Percentiles rank a stretch among this genome's conserved stretches.
Evolutionary conservation across 169 alveolate species (phyloP).

Genomic region (Theileria orientalis): DNA sequence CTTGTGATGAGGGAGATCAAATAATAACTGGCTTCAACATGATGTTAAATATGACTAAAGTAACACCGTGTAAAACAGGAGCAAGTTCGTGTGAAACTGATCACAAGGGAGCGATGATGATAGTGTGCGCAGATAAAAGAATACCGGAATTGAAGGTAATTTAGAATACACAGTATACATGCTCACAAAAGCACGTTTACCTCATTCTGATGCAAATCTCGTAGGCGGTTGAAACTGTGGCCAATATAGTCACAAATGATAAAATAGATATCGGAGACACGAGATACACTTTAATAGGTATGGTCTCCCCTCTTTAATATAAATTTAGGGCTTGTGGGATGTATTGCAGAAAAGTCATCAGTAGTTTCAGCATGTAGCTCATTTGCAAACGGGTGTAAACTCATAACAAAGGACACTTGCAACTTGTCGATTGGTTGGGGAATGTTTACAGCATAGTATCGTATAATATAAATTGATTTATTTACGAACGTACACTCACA

Average conservation of each 20-base stretch:
- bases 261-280: neutral
- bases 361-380: neutral
- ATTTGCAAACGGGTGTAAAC: slow-evolving; percentile 11
- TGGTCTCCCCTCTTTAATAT: neutral
- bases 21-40: slow-evolving; percentile 53
- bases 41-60: neutral
- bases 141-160: slow-evolving; percentile 51
- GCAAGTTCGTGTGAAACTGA: neutral
- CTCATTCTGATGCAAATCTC: no score
- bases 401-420: neutral
- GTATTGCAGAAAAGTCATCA: neutral
- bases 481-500: no score
- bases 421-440: slow-evolving; percentile 27
- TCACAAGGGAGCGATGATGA: neutral
- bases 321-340: slow-evolving; percentile 5
- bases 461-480: neutral
- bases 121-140: slow-evolving; percentile 53
- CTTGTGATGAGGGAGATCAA: slow-evolving; percentile 34
- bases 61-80: slow-evolving; percentile 55
- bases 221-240: neutral
- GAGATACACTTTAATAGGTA: neutral
- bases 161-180: no score
- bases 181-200: no score
- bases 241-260: neutral
- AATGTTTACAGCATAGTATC: neutral